Evolutionary conservation across 192 early-diverging fungal species (phyloP), one percentile per base, ranked within the genome.

Genomic region (Tieghemiomyces parasiticus): DNA sequence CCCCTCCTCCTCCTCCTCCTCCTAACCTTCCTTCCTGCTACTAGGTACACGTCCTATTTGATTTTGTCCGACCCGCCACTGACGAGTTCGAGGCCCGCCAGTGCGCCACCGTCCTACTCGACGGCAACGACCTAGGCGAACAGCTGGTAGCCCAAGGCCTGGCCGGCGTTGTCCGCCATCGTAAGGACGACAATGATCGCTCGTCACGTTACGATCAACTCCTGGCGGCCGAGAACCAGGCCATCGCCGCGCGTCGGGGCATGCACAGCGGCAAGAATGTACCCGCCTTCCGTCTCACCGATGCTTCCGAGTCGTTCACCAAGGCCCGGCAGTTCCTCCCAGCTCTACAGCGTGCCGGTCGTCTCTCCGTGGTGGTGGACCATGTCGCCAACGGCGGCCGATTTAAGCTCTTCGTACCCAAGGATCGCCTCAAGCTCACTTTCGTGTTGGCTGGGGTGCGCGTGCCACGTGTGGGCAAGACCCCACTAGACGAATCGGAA

Each of bases 61-160:
- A 95, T 65, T 99, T 90, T 67, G 67, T 84, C 62, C 91, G 93
- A 62, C 90, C 91, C n/a, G 85, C 93, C 3, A 75, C 82, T 34
- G 92, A 88, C 47, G 77, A 76, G 26, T 93, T 82, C 72, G 90
- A 91, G 59, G 80, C 81, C 42, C 84, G 84, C 32, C 87, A 91
- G 52, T 96, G 92, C 66, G 95, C 84, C 26, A 93, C 91, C 6
- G 68, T 99, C 25, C 81, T 70, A 26, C 56, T 80, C 32, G 80
- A 81, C 4, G 77, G 77, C 44, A 65, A 65, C 44, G 83, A 86
- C 46, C 62, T 81, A 28, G 84, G 75, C 31, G 75, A 75, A 33
- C 71, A 71, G 34, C 71, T 89, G 42, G 74, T 87, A 4, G 70
- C 77, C 35, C 61, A 58, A 19, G 88, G 88, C 28, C 78, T 94